Evolutionary conservation across 495 filamentous ascomycete genomes (phyloP).

Genomic region (Thozetella sp.): DNA sequence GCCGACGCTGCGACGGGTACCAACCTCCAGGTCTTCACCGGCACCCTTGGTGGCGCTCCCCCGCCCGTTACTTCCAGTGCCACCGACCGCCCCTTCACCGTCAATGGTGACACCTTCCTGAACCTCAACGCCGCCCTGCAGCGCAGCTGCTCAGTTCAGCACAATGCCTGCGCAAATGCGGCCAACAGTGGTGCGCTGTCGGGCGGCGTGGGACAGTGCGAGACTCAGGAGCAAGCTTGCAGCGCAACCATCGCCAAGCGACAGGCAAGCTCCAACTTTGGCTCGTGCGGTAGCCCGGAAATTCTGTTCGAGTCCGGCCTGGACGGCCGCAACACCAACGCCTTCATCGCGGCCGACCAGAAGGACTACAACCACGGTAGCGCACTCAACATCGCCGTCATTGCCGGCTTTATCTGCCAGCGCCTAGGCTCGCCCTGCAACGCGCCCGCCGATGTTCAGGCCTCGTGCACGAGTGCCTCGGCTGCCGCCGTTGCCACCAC

Average conservation of each 20-base stretch:
- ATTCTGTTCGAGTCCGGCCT: conserved; percentile 42
- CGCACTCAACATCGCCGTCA: conserved; percentile 42
- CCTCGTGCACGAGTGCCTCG: conserved; percentile 32
- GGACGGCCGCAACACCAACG: conserved; percentile 39
- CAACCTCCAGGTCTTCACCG: conserved; percentile 43
- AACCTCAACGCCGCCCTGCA: conserved; percentile 28
- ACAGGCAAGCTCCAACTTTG: no score
- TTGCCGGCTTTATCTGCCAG: conserved; percentile 44
- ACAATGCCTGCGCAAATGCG: conserved; percentile 33
- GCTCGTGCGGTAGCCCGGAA: conserved; percentile 37
- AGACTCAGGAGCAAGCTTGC: conserved; percentile 25
- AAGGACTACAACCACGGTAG: conserved; percentile 44
- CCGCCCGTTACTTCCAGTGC: conserved; percentile 31
- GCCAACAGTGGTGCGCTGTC: conserved; percentile 24
- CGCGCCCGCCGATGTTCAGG: conserved; percentile 32
- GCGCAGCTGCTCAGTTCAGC: conserved; percentile 32
- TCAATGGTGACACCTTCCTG: conserved; percentile 39
- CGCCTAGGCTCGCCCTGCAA: conserved; percentile 41
- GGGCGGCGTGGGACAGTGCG: conserved; percentile 25
- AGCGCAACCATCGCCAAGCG: no score
- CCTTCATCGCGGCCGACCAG: conserved; percentile 40
- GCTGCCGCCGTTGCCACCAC: conserved; percentile 19
- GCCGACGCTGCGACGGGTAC: conserved; percentile 1
- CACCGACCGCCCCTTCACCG: conserved; percentile 35
- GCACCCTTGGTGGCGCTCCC: conserved; percentile 36